A percentile compares a stretch with the other conserved stretches of the same genome.
Evolutionary conservation across 1,284 basidiomycete genomes (phyloP).

Genomic region (Baeospora myosura): DNA sequence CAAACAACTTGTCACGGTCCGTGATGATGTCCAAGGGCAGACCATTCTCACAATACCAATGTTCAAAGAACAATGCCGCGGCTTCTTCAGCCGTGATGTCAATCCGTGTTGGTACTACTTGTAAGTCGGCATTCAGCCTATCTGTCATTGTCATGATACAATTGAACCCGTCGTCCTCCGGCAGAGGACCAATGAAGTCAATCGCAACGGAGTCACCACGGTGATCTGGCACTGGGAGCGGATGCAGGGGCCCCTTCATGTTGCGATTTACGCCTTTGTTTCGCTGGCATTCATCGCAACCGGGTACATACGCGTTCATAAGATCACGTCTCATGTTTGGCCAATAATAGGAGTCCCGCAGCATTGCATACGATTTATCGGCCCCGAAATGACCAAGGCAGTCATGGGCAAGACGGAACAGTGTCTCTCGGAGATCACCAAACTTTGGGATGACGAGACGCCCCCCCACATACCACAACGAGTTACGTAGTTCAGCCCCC

Average conservation of each 20-base stretch:
- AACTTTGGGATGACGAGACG: constrained; percentile 4
- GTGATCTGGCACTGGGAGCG: constrained; percentile 14
- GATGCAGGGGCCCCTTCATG: constrained; percentile 16
- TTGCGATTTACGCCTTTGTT: constrained; percentile 15
- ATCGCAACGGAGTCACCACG: constrained; percentile 13
- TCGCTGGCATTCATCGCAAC: constrained; percentile 22
- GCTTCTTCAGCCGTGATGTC: constrained; percentile 16
- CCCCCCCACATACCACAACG: constrained; percentile 8
- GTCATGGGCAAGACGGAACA: constrained; percentile 21
- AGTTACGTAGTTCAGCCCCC: not conserved
- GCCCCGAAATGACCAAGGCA: constrained; percentile 30
- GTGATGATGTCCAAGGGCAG: not conserved
- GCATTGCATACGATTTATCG: constrained; percentile 24
- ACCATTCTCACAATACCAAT: not conserved
- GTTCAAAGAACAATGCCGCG: not conserved
- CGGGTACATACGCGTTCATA: constrained; percentile 11
- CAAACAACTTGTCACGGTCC: not conserved
- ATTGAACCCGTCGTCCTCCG: constrained; percentile 12
- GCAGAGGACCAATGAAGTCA: constrained; percentile 20
- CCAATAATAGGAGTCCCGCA: constrained; percentile 31
- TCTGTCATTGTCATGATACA: constrained; percentile 28
- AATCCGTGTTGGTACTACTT: constrained; percentile 20
- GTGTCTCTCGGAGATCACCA: not conserved
- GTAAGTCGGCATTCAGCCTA: constrained; percentile 22
- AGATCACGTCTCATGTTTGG: constrained; percentile 28